Evolutionary conservation across 345 rosid genomes (phyloP).

Genomic region (Theobroma cacao): DNA sequence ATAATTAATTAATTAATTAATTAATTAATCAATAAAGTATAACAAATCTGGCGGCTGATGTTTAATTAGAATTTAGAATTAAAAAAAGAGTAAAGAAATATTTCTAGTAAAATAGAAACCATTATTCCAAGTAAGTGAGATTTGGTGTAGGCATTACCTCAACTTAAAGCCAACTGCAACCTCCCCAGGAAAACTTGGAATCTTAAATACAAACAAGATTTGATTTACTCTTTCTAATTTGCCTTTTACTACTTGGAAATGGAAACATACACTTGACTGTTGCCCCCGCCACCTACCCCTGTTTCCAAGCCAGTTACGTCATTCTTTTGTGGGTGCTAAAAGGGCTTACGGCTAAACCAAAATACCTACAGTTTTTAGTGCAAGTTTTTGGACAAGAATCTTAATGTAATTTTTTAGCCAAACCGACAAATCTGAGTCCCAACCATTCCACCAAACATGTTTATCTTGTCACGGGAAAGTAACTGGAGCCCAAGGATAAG

Average conservation of each 20-base stretch:
- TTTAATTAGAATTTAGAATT: no score
- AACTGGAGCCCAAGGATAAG: conserved; percentile 1
- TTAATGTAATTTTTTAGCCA: background rate
- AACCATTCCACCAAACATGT: conserved; percentile 18
- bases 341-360: background rate
- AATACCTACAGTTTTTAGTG: background rate
- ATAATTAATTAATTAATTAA: no score
- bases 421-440: conserved; percentile 10
- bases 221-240: background rate
- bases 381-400: background rate
- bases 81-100: no score
- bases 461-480: conserved; percentile 8
- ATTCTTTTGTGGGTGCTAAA: background rate
- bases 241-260: conserved; percentile 8
- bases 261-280: background rate
- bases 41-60: background rate
- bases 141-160: conserved; percentile 27
- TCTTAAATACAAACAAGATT: conserved; percentile 3
- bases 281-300: background rate
- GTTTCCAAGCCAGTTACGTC: background rate
- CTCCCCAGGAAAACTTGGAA: conserved; percentile 12
- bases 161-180: conserved; percentile 17
- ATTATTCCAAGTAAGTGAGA: background rate
- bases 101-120: no score
- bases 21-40: no score